Evolutionary conservation across 257 asterid genomes (phyloP).

Genomic region (Cynanchum wilfordii): DNA sequence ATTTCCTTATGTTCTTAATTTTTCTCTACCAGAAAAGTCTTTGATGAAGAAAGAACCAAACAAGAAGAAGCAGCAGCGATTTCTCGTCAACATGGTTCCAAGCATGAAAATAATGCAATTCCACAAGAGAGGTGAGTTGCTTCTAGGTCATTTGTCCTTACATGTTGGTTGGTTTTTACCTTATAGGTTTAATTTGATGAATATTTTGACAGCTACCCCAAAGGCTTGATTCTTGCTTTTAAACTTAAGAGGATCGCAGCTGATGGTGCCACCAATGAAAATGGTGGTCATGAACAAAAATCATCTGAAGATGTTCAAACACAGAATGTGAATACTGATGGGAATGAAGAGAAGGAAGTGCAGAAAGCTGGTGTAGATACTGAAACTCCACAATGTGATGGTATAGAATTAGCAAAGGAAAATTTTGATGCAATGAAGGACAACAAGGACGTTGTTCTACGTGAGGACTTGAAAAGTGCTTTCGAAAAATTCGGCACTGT

Average conservation of each 20-base stretch:
- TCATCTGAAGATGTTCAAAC: conserved; percentile 24
- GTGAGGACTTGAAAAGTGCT: conserved; percentile 74
- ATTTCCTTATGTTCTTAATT: neutral
- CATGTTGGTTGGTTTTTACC: conserved; percentile 6
- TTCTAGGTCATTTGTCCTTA: neutral
- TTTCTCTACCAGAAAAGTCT: conserved; percentile 55
- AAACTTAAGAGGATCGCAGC: conserved; percentile 53
- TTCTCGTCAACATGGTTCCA: conserved; percentile 40
- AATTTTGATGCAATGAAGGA: conserved; percentile 39
- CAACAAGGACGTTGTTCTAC: conserved; percentile 68
- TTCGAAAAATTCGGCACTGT: conserved; percentile 73
- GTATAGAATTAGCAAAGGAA: conserved; percentile 15
- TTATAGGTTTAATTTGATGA: conserved; percentile 11
- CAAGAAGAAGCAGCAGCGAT: conserved; percentile 50
- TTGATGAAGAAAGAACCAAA: conserved; percentile 67
- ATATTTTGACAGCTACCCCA: conserved; percentile 63
- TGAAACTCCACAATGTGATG: too few relatives aligned
- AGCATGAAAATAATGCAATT: conserved; percentile 44
- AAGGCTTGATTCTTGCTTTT: conserved; percentile 77
- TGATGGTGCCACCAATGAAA: conserved; percentile 36
- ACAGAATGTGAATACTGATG: conserved; percentile 15
- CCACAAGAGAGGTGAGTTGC: conserved; percentile 56
- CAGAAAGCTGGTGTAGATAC: conserved; percentile 22
- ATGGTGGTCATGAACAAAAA: conserved; percentile 35
- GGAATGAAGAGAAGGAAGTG: conserved; percentile 16